A percentile compares a stretch with the other conserved stretches of the same genome.
Conservation (phyloP, 2,329 filamentous ascomycete species). For the Trichophyton mentagrophytes region DNA sequence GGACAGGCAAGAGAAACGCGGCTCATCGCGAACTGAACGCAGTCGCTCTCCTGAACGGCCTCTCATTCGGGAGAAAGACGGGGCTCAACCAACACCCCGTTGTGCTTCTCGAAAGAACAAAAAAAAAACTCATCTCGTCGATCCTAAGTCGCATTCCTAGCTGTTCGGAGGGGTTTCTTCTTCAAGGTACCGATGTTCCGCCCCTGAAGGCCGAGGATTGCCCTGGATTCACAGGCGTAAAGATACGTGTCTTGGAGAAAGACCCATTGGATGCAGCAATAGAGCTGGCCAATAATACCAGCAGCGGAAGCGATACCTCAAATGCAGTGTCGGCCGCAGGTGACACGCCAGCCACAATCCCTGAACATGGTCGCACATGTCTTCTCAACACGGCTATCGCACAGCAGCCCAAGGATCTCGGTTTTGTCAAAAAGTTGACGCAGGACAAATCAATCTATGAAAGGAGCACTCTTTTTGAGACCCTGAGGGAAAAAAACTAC, state of each 20-base stretch:
- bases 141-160: neutral
- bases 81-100: neutral
- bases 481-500: constrained; percentile 7
- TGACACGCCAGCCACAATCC: neutral
- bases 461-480: constrained; percentile 8
- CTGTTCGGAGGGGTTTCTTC: neutral
- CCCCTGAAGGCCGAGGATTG: neutral
- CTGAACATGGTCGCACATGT: neutral
- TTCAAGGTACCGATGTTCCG: neutral
- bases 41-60: neutral
- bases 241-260: neutral
- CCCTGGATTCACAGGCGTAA: constrained; percentile 1
- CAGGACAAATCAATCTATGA: constrained; percentile 11
- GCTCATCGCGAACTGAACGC: neutral
- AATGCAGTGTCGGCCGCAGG: neutral
- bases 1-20: too few species aligned
- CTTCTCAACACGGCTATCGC: constrained; percentile 10
- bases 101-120: neutral
- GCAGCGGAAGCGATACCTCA: neutral
- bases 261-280: constrained; percentile 5
- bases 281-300: neutral
- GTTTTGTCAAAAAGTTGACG: constrained; percentile 1
- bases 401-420: constrained; percentile 1
- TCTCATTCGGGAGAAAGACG: neutral
- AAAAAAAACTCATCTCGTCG: neutral